Conservation (phyloP, 163 green algal species). For the Smithsoniella earleae region DNA sequence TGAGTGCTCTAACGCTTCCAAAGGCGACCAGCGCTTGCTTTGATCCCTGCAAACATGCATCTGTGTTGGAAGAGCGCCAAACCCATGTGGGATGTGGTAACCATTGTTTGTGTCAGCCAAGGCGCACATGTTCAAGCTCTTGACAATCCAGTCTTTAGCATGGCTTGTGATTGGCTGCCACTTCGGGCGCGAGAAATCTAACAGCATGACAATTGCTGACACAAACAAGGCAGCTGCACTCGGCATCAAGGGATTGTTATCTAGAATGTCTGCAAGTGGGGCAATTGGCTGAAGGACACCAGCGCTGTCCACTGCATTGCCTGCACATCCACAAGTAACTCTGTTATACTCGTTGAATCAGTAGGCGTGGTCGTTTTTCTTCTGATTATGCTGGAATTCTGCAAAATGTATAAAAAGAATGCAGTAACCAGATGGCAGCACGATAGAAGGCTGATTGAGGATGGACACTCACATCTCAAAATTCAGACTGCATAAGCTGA, state of each 20-base stretch:
- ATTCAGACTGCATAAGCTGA: no score
- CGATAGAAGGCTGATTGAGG: no score
- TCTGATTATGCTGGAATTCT: no score
- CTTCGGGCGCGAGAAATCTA: neutral
- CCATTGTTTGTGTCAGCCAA: neutral
- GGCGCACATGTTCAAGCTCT: constrained; percentile 17
- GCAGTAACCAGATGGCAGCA: no score
- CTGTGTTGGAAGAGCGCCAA: neutral
- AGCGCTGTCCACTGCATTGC: neutral
- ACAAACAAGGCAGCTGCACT: constrained; percentile 12
- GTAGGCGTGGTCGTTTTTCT: no score
- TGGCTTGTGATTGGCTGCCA: neutral
- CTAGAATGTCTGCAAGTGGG: neutral
- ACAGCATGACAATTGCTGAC: constrained; percentile 23
- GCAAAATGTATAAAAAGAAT: no score
- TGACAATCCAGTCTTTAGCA: constrained; percentile 7
- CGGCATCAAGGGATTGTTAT: constrained; percentile 21
- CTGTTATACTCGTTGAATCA: no score
- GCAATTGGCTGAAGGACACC: constrained; percentile 2
- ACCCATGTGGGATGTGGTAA: neutral
- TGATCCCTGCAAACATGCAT: neutral
- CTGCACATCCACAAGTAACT: no score
- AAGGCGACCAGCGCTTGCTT: neutral
- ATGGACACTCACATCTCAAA: no score
- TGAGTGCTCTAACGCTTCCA: neutral